Evolutionary conservation across 108 stramenopile species (phyloP).

Genomic region (Asterionellopsis glacialis): DNA sequence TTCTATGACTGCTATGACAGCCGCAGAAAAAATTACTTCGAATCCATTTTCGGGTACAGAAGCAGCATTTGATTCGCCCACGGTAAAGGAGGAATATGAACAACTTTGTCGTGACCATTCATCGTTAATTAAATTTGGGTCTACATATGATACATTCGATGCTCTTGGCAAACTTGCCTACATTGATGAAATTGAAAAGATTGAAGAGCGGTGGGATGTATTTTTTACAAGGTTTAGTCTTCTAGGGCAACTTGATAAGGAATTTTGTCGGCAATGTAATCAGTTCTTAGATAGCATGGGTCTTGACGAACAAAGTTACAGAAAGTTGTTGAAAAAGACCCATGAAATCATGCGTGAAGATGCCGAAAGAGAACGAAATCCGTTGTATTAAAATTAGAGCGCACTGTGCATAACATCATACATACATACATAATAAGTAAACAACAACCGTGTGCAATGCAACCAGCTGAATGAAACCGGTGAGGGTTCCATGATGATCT

Average conservation of each 20-base stretch:
- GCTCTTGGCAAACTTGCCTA: conserved; percentile 27
- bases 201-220: conserved; percentile 47
- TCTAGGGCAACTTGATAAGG: conserved; percentile 20
- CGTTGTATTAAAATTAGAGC: not conserved
- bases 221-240: conserved; percentile 36
- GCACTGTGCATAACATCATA: too few species aligned
- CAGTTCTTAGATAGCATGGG: conserved; percentile 32
- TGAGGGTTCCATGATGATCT: too few species aligned
- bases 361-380: conserved; percentile 28
- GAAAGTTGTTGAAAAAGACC: conserved; percentile 18
- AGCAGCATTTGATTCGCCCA: conserved; percentile 23
- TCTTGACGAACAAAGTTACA: conserved; percentile 28
- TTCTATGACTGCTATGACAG: conserved; percentile 26
- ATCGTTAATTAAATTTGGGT: conserved; percentile 33
- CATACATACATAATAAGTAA: too few species aligned
- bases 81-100: conserved; percentile 44
- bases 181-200: conserved; percentile 41
- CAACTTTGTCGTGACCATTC: conserved; percentile 27
- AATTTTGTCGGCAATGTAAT: conserved; percentile 31
- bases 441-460: too few species aligned
- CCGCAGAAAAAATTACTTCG: conserved; percentile 24
- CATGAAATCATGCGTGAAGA: conserved; percentile 40
- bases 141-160: conserved; percentile 28
- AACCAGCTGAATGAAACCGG: too few species aligned
- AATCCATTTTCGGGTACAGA: conserved; percentile 19